phyloP scores from a whole-genome alignment of 768 basidiomycete genomes.

The Mycena vitilis region DNA sequence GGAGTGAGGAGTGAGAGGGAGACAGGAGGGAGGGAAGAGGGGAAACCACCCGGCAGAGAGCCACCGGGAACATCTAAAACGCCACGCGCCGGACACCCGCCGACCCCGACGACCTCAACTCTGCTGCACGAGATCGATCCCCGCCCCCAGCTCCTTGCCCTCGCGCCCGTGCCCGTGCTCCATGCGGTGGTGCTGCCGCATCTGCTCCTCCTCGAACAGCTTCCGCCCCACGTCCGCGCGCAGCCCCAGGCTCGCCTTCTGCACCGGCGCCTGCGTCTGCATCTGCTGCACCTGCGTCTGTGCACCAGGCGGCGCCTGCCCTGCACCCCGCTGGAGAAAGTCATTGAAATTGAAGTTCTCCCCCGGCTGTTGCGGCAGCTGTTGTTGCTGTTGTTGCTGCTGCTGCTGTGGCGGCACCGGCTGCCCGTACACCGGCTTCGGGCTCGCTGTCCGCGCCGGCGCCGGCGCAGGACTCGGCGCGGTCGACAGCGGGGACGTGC shows the following conservation, averaged over 20 bases:
- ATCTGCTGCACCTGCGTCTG: neutral
- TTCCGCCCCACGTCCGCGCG: constrained; percentile 74
- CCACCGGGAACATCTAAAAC: no score
- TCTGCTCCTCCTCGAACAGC: constrained; percentile 78
- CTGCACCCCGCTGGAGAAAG: constrained; percentile 61
- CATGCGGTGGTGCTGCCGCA: constrained; percentile 48
- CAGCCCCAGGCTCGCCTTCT: constrained; percentile 59
- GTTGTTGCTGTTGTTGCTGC: neutral
- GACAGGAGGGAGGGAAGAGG: neutral
- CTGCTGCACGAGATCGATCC: constrained; percentile 59
- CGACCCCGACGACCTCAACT: constrained; percentile 3
- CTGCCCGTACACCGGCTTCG: constrained; percentile 29
- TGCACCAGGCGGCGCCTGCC: no score
- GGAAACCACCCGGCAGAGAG: neutral
- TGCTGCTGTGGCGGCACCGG: constrained; percentile 1
- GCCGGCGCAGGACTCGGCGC: constrained; percentile 17
- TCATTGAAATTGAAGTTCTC: constrained; percentile 73
- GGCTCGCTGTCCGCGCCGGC: constrained; percentile 15
- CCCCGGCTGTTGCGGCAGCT: constrained; percentile 32
- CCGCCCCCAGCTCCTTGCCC: constrained; percentile 50
- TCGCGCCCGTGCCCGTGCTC: constrained; percentile 30
- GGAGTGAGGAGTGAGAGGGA: neutral
- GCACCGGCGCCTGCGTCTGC: constrained; percentile 35
- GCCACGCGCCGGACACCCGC: no score
- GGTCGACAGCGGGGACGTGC: constrained; percentile 11